Evolutionary conservation across 805 yeast species (phyloP).

Genomic region (Yarrowia yakushimensis): DNA sequence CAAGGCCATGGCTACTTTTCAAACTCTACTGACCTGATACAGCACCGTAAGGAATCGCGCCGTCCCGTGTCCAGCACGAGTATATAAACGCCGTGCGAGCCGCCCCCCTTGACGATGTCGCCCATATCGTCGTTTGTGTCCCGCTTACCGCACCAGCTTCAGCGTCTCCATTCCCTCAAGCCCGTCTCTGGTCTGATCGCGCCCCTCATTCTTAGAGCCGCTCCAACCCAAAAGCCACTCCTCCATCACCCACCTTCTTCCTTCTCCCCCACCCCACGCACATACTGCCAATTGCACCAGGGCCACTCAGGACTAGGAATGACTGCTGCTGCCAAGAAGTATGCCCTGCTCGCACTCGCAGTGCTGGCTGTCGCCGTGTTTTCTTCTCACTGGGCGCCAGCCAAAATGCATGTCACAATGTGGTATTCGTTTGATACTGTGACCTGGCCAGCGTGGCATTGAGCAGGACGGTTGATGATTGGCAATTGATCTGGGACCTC

Average conservation of each 20-base stretch:
- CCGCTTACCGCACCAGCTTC: conserved; percentile 13
- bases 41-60: neutral
- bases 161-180: neutral
- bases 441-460: neutral
- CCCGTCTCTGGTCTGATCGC: neutral
- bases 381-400: conserved; percentile 13
- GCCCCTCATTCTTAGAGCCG: conserved; percentile 1
- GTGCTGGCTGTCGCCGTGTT: conserved; percentile 18
- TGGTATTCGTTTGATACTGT: conserved; percentile 18
- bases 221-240: conserved; percentile 8
- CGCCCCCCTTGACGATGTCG: neutral
- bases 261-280: conserved; percentile 12
- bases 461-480: neutral
- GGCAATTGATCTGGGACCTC: neutral
- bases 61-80: neutral
- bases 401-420: conserved; percentile 25
- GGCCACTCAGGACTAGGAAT: conserved; percentile 22
- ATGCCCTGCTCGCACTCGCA: conserved; percentile 5
- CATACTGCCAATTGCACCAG: conserved; percentile 25
- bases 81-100: neutral
- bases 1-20: neutral
- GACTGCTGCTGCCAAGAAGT: conserved; percentile 22
- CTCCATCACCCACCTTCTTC: neutral
- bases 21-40: conserved; percentile 7
- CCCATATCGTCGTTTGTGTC: neutral